Evolutionary conservation across 495 filamentous ascomycete genomes (phyloP), one percentile per base, ranked within the genome.

Genomic region (Astrocystis sublimbata): DNA sequence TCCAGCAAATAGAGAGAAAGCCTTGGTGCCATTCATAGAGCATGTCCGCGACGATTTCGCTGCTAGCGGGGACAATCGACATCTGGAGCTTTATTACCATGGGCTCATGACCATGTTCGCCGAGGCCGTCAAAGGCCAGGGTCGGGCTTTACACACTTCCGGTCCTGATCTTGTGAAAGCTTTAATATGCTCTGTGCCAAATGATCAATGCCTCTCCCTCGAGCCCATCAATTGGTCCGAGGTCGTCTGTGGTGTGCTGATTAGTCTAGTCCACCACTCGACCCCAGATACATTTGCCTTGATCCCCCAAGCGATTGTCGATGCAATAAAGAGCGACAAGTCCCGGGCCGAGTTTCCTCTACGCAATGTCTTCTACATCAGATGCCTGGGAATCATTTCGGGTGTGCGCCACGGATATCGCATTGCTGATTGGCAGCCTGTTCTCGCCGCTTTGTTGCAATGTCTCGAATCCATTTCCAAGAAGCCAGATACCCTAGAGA

Each of bases 51-150:
- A 83, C 23, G 91, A 96, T 69, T 75, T 96, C 28, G 73, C 80
- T 28, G 79, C 81, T 45, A 69, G 79, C 26, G 78, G 73, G 13
- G 80, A 78, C 31, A 75, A 74, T 3, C 83, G 82, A 40, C 78
- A 82, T 24, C 79, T 75, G 62, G 73, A 71, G 17, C 79, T 87
- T 9, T 97, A 96, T 68, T 87, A 87, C 62, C 86, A 92, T 69
- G 96, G 96, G 38, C 73, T 97, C 26, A 96, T 96, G 89, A 88
- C 84, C 21, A 87, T 98, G 78, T 91, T 96, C 65, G 85, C 89
- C 0, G 94, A 96, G 74, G 86, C 93, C 12, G 88, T 92, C 62
- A 93, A 93, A 71, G 90, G 92, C 28, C 82, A 92, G 40, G 90
- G 93, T 45, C 70, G 86, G 42, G 87, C 85, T 3, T 69, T 98